Evolutionary conservation across 106 monocot genomes (phyloP).

Genomic region (Acanthochlamys bracteata): DNA sequence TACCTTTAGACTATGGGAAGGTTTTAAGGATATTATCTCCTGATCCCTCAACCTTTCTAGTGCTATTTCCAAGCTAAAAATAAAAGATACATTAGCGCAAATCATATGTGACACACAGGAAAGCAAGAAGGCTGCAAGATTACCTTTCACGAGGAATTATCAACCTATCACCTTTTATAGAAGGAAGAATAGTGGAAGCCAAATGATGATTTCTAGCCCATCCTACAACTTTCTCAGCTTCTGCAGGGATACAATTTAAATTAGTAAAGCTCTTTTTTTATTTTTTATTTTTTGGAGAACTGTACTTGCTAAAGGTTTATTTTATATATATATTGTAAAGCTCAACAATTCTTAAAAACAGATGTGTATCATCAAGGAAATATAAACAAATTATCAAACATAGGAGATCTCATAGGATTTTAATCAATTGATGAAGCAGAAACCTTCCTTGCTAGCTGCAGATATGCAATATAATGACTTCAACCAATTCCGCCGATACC

Average conservation of each 20-base stretch:
- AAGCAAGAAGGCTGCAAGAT: background rate
- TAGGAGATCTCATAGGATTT: too few relatives aligned
- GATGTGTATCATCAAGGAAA: too few relatives aligned
- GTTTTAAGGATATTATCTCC: slow-evolving; percentile 43
- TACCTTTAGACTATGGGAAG: slow-evolving; percentile 70
- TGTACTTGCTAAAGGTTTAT: too few relatives aligned
- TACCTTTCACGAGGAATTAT: slow-evolving; percentile 82
- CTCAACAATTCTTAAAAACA: too few relatives aligned
- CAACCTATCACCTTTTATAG: slow-evolving; percentile 51
- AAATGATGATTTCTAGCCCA: slow-evolving; percentile 94
- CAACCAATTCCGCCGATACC: too few relatives aligned
- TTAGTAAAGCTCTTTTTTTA: too few relatives aligned
- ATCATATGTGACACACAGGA: background rate
- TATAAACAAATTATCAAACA: too few relatives aligned
- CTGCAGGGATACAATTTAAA: slow-evolving; percentile 23
- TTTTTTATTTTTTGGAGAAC: too few relatives aligned
- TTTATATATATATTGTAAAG: too few relatives aligned
- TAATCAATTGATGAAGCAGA: too few relatives aligned
- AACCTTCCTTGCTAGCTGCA: too few relatives aligned
- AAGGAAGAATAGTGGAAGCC: slow-evolving; percentile 48
- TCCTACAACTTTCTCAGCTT: slow-evolving; percentile 76
- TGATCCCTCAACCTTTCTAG: slow-evolving; percentile 70
- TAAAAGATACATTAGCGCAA: background rate
- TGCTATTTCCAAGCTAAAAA: slow-evolving; percentile 63
- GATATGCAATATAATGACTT: too few relatives aligned